Evolutionary conservation across 2,329 filamentous ascomycete species (phyloP), one percentile per base, ranked within the genome.

Genomic region (Ophiostoma himal-ulmi): DNA sequence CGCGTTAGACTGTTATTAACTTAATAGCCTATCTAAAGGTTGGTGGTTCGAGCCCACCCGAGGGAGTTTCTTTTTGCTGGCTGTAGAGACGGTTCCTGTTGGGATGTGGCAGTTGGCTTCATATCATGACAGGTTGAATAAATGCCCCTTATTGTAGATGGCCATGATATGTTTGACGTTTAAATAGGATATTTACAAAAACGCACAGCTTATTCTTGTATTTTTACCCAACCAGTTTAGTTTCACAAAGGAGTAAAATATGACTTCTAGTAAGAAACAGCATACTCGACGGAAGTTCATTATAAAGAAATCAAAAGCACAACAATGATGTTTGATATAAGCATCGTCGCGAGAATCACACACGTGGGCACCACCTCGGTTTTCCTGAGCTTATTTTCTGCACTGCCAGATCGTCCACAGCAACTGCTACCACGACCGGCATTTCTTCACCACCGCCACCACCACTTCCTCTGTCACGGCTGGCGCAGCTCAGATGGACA

Each of bases 11-110:
- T 65, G 62, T 65, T 65, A 65, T 65, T 65, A 37, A 39, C 7
- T 11, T 65, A 65, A 65, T 65, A 41, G 62, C 34, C 34, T 65
- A 65, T 65, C 62, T 65, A 65, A 65, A 65, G 62, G 62, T 65
- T 65, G 62, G 62, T 65, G 62, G 62, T 65, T 65, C 62, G 62
- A 65, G 62, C 62, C 62, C 62, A 65, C 62, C 62, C 62, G 62
- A 65, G 62, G 62, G 62, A 65, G 62, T 65, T 39, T 65, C 62
- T 41, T 65, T 65, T 65, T 65, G 36, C 62, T 26, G 2, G 44
- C 14, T 20, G 41, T 1, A 44, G 41, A 44, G 13, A 30, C 30
- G 30, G 30, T 30, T 30, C 3, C 4, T 2, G 30, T 30, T 30
- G 30, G 30, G 30, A 30, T 30, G 30, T 30, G 30, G 0, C 1